These are phyloP conservation scores for Butyriboletus appendiculatus DNA, from an alignment of 1,284 basidiomycete species.

Conservation along the genomic window DNA sequence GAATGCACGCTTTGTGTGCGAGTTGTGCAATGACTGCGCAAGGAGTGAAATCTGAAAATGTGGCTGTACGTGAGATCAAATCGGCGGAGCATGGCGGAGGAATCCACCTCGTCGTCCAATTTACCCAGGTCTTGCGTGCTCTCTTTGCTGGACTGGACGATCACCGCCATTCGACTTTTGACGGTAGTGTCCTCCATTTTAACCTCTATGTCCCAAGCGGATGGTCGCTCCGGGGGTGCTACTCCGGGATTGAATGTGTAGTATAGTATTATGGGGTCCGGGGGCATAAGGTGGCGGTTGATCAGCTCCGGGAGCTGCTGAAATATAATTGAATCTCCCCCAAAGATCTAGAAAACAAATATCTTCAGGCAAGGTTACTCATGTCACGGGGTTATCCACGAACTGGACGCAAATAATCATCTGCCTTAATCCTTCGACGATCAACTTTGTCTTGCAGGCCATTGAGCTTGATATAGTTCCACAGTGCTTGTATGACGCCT, in stretches of 20 bases:
- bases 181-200: slow-evolving; percentile 83
- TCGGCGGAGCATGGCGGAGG: slow-evolving; percentile 7
- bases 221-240: slow-evolving; percentile 60
- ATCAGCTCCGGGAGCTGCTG: slow-evolving; percentile 86
- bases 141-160: slow-evolving; percentile 72
- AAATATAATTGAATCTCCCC: slow-evolving; percentile 67
- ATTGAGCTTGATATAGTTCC: slow-evolving; percentile 91
- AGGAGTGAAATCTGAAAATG: slow-evolving; percentile 65
- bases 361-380: background rate
- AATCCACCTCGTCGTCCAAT: slow-evolving; percentile 82
- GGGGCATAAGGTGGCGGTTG: slow-evolving; percentile 76
- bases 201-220: slow-evolving; percentile 87
- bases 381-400: slow-evolving; percentile 23
- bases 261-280: slow-evolving; percentile 85
- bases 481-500: slow-evolving; percentile 82
- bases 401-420: slow-evolving; percentile 71
- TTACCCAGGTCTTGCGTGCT: slow-evolving; percentile 68
- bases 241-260: slow-evolving; percentile 67
- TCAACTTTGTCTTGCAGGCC: slow-evolving; percentile 92
- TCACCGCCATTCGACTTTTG: slow-evolving; percentile 79
- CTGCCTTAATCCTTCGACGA: slow-evolving; percentile 74
- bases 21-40: slow-evolving; percentile 83
- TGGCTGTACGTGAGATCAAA: slow-evolving; percentile 12
- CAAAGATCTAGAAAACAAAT: slow-evolving; percentile 56
- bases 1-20: slow-evolving; percentile 87